phyloP scores from a whole-genome alignment of 2,329 filamentous ascomycete genomes.

The Hypomyces perniciosus region DNA sequence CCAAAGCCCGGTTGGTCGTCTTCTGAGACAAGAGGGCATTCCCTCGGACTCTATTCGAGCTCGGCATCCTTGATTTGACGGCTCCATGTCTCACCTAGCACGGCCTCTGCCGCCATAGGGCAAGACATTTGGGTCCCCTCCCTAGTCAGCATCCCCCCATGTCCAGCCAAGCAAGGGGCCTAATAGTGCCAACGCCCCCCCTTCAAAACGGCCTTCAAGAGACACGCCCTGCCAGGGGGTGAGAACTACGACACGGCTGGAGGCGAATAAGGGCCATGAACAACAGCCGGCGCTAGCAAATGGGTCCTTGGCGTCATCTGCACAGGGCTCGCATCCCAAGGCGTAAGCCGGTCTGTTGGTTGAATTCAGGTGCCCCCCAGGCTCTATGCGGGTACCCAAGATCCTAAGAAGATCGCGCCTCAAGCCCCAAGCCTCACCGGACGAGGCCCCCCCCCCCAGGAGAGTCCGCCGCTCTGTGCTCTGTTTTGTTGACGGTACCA shows the following conservation, averaged over 20 bases:
- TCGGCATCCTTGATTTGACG: slow-evolving; percentile 3
- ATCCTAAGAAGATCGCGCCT: slow-evolving; percentile 10
- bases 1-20: neutral
- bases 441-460: neutral
- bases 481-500: neutral
- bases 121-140: slow-evolving; percentile 3
- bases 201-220: neutral
- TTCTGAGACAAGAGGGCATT: slow-evolving; percentile 2
- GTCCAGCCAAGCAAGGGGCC: neutral
- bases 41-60: neutral
- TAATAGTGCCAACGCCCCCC: neutral
- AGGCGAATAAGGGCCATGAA: slow-evolving; percentile 10
- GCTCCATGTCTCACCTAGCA: slow-evolving; percentile 11
- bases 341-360: too few species aligned
- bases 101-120: slow-evolving; percentile 12
- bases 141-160: neutral
- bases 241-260: neutral
- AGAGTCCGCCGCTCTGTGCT: too few species aligned
- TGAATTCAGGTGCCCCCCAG: too few species aligned
- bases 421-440: slow-evolving; percentile 8
- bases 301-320: slow-evolving; percentile 9
- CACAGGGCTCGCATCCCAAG: slow-evolving; percentile 2
- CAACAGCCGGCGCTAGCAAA: slow-evolving; percentile 7
- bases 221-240: neutral
- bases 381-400: neutral